Evolutionary conservation across 345 rosid genomes (phyloP), one percentile per base, ranked within the genome.

Genomic region (Barbarea vulgaris): DNA sequence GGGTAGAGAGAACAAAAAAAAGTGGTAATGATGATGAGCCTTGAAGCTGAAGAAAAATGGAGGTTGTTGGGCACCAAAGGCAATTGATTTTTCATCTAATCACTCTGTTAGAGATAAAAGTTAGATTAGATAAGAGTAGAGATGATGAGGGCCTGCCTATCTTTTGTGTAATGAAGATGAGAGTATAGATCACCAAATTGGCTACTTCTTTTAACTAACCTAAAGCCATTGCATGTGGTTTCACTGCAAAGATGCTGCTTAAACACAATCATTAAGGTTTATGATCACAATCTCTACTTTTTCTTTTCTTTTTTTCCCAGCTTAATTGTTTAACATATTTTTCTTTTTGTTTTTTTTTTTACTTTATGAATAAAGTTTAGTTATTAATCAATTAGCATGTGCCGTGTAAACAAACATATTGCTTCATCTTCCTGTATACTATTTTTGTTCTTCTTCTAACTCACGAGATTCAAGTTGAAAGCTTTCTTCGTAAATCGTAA

Each of bases 1-100:
- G 77, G 77, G 78, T 28, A 85, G 74, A 74, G 75, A 68, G 47
- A n/a, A n/a, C n/a, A n/a, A n/a, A n/a, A 41, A 72, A 42, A 37
- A 63, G 76, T 73, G 8, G 72, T 62, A 61, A 73, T 84, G 87
- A 81, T 72, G 57, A 74, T 61, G 78, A 85, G 68, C 18, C 88
- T 85, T 86, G 50, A 82, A 68, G 82, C 44, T 68, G 77, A 87
- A 80, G 88, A 60, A 59, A 85, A 77, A 56, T 74, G 33, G 72
- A 53, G 72, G 73, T 72, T 65, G 66, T 28, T 71, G 71, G 62
- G 14, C 18, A 72, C 56, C 22, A 72, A 77, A 65, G 36, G 56
- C 41, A 64, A 77, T 25, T 70, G 54, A 64, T 19, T 64, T 70
- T 77, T 77, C 60, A 56, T 55, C 21, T 68, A 51, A 58, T 27